Evolutionary conservation across 1,284 basidiomycete species (phyloP).

Genomic region (Microbotryomycetes sp.): DNA sequence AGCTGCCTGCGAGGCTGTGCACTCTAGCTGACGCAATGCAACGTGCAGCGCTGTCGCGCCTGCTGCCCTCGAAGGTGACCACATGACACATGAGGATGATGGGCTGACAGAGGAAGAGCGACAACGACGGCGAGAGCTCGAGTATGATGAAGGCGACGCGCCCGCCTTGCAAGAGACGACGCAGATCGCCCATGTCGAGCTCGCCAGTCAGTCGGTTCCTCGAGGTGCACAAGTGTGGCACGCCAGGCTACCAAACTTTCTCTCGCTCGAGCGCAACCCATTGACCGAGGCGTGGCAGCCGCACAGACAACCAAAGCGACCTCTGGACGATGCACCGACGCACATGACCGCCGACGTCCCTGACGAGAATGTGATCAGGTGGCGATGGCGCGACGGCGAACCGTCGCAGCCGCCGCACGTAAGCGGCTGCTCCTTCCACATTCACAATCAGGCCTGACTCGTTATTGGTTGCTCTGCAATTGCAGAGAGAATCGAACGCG

Average conservation of each 20-base stretch:
- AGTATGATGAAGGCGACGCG: conserved; percentile 72
- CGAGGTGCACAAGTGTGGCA: conserved; percentile 63
- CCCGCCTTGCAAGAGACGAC: conserved; percentile 50
- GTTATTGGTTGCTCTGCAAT: conserved; percentile 8
- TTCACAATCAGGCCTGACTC: background rate
- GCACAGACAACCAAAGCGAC: conserved; percentile 58
- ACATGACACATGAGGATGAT: conserved; percentile 55
- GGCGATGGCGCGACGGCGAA: conserved; percentile 74
- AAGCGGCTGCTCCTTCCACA: conserved; percentile 47
- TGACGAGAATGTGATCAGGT: conserved; percentile 82
- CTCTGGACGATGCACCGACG: conserved; percentile 66
- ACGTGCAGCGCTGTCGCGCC: too few species aligned
- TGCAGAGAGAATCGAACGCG: conserved; percentile 75
- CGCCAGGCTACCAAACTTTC: conserved; percentile 61
- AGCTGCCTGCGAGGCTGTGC: too few species aligned
- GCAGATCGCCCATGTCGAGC: conserved; percentile 61
- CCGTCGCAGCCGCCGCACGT: conserved; percentile 49
- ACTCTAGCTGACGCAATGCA: too few species aligned
- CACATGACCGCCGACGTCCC: conserved; percentile 55
- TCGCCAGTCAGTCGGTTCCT: conserved; percentile 69
- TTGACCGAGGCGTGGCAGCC: conserved; percentile 72
- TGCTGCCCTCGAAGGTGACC: too few species aligned
- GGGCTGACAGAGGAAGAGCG: conserved; percentile 61
- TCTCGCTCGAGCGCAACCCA: conserved; percentile 70
- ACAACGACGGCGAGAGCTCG: conserved; percentile 58